Base-by-base conservation (phyloP, 345 rosid genomes). In the Acer yangbiense region DNA sequence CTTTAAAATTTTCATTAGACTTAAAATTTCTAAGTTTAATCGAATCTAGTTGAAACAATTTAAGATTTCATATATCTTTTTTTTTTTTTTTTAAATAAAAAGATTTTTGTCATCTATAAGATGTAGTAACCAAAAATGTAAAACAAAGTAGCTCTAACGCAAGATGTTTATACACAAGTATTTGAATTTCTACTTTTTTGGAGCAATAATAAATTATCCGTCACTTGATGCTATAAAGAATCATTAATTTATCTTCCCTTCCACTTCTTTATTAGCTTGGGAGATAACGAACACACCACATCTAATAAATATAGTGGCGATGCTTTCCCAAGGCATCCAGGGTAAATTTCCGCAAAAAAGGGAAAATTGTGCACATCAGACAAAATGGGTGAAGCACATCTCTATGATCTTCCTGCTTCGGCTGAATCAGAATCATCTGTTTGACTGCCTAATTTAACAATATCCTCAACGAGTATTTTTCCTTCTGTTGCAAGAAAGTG, bases 381-480 rank as follows among this genome's bases (percentile, higher is more conserved):
- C 7, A 2, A 16, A 58, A 58, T 2, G 5, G 5, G 16, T 7
- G 41, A 16, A 0, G 25, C 65, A 41, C 23, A 29, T 76, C 72
- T 80, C 87, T 74, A 81, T 71, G 48, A 79, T 73, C 75, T 79
- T 79, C 78, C 80, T 32, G 78, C 83, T 16, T 88, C 91, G 6
- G 74, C 82, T 16, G 82, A 67, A 41, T 84, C 91, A n/a, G 67
- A 84, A 55, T 86, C 93, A 76, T 92, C 97, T 65, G 84, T 86
- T 83, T 87, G 87, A 35, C 90, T 86, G 0, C 94, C 97, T 83
- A 93, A 71, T 85, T 86, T 91, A 58, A 94, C 88, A 16, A 94
- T 82, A 84, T 96, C 99, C 86, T 92, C 88, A 2, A 96, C 98
- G 13, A 89, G 90, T 65, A 96, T 94, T 86, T 87, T 91, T 9